phyloP scores from a whole-genome alignment of 306 rosid genomes.

The Prinsepia uniflora region DNA sequence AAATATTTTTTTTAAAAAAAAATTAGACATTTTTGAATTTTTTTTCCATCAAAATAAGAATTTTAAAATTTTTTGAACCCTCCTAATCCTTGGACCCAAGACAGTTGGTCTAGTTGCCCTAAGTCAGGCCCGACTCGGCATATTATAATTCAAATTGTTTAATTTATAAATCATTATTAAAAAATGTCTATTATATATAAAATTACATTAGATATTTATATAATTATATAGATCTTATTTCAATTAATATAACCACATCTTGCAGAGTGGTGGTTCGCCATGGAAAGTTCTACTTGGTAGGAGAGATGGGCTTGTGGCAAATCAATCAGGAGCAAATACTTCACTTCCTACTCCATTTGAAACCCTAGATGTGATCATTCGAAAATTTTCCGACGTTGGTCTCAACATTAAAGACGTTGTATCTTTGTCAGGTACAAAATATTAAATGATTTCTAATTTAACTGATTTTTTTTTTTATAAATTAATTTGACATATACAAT shows the following conservation, averaged over 20 bases:
- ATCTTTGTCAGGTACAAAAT: constrained; percentile 54
- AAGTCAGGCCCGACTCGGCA: no score
- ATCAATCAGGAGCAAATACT: constrained; percentile 41
- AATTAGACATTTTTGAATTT: no score
- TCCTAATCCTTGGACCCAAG: no score
- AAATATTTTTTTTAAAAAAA: no score
- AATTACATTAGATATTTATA: no score
- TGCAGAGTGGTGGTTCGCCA: constrained; percentile 73
- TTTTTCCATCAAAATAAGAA: no score
- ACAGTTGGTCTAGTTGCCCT: no score
- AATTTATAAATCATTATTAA: no score
- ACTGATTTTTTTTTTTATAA: constrained; percentile 7
- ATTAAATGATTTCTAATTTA: background rate
- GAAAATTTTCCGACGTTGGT: constrained; percentile 52
- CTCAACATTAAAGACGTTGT: constrained; percentile 60
- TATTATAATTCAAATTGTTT: no score
- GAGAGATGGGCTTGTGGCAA: constrained; percentile 69
- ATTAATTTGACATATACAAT: no score
- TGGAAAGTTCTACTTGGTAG: constrained; percentile 71
- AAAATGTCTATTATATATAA: no score
- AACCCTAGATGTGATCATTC: constrained; percentile 24
- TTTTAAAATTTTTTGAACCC: no score
- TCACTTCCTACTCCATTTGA: constrained; percentile 66
- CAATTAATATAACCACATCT: background rate
- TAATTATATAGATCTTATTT: background rate